phyloP scores from a whole-genome alignment of 768 basidiomycete genomes.

The Tricholoma bakamatsutake region DNA sequence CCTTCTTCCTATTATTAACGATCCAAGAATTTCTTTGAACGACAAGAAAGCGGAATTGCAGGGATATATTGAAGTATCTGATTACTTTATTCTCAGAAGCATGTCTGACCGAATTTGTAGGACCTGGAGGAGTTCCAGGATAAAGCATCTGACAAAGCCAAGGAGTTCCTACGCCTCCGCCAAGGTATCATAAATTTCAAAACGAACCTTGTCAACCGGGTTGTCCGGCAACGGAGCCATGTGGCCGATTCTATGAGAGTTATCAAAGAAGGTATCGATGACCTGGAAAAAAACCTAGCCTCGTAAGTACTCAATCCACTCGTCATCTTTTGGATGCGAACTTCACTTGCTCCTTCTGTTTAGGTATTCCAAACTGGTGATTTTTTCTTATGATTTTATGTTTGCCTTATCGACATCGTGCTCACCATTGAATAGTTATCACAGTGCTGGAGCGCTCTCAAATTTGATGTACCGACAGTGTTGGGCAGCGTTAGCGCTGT shows the following conservation, averaged over 20 bases:
- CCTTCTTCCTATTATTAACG: not conserved
- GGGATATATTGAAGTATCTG: constrained; percentile 1
- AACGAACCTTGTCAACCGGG: not conserved
- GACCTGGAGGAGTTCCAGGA: not conserved
- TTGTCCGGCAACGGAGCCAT: not conserved
- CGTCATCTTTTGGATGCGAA: not conserved
- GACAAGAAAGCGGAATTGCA: constrained; percentile 2
- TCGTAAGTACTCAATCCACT: not conserved
- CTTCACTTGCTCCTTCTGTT: too few species aligned
- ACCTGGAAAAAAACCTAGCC: not conserved
- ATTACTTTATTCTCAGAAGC: not conserved
- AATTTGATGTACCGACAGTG: not conserved
- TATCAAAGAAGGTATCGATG: not conserved
- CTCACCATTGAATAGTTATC: not conserved
- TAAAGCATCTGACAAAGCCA: not conserved
- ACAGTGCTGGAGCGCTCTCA: not conserved
- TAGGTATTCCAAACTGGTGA: not conserved
- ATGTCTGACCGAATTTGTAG: not conserved
- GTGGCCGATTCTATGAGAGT: not conserved
- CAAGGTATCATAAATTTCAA: not conserved
- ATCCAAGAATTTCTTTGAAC: not conserved
- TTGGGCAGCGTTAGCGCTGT: not conserved
- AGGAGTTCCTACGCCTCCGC: not conserved
- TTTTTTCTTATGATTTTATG: not conserved
- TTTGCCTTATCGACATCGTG: not conserved